Conservation (phyloP, 2,329 filamentous ascomycete genomes). For the Chalara sp. region DNA sequence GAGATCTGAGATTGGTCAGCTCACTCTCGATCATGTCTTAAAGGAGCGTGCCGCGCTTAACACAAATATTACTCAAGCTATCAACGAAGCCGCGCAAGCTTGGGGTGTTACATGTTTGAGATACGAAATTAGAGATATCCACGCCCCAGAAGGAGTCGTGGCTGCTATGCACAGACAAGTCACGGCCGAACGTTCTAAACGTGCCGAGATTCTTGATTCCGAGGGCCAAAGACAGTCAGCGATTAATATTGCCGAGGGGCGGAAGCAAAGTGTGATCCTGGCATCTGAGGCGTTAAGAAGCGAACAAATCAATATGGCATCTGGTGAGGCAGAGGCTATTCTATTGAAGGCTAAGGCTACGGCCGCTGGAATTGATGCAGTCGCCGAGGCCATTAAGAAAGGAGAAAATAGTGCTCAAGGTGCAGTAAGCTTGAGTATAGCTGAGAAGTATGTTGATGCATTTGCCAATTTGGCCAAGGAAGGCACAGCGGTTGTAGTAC, state of each 20-base stretch:
- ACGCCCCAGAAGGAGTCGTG: conserved; percentile 87
- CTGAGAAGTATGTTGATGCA: conserved; percentile 96
- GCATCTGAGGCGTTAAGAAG: conserved; percentile 85
- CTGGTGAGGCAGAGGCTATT: conserved; percentile 92
- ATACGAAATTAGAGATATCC: conserved; percentile 98
- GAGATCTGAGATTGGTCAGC: conserved; percentile 95
- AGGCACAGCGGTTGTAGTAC: conserved; percentile 90
- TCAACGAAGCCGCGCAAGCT: conserved; percentile 94
- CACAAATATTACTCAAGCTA: conserved; percentile 96
- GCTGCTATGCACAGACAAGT: conserved; percentile 98
- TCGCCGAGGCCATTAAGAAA: conserved; percentile 66
- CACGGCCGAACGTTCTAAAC: conserved; percentile 93
- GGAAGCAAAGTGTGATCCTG: conserved; percentile 94
- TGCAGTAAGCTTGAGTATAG: conserved; percentile 80
- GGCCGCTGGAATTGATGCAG: conserved; percentile 79
- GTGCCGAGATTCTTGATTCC: conserved; percentile 93
- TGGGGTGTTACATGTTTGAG: conserved; percentile 96
- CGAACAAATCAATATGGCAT: conserved; percentile 89
- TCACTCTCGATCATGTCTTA: conserved; percentile 92
- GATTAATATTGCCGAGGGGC: conserved; percentile 97
- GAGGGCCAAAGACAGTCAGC: conserved; percentile 95
- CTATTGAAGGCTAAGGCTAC: conserved; percentile 79
- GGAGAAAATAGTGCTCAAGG: conserved; percentile 72
- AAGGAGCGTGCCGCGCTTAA: conserved; percentile 96
- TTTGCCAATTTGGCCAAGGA: conserved; percentile 91